Evolutionary conservation across 306 rosid species (phyloP).

Genomic region (Castanea sativa): DNA sequence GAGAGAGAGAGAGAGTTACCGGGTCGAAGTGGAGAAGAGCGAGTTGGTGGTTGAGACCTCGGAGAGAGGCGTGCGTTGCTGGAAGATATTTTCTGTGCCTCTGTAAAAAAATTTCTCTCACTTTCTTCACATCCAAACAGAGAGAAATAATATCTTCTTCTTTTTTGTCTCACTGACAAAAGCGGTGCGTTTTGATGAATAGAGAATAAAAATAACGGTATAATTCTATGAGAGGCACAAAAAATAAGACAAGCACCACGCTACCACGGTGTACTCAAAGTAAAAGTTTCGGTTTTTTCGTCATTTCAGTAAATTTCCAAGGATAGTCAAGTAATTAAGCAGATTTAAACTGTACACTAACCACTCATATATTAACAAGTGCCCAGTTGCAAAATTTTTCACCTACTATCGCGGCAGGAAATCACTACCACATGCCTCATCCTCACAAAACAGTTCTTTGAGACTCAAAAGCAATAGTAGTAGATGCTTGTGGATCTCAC

Average conservation of each 20-base stretch:
- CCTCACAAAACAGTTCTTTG: slow-evolving; percentile 8
- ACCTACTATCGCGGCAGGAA: not conserved
- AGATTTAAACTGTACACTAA: too few species aligned
- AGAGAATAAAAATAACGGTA: too few species aligned
- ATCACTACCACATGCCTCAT: slow-evolving; percentile 34
- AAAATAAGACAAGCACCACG: too few species aligned
- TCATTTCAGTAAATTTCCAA: not conserved
- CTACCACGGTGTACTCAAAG: too few species aligned
- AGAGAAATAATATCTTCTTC: not conserved
- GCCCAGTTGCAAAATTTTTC: not conserved
- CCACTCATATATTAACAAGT: not conserved
- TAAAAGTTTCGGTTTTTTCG: not conserved
- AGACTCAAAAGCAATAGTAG: not conserved
- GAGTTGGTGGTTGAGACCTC: not conserved
- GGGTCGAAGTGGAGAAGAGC: not conserved
- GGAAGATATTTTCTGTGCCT: not conserved
- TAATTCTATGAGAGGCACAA: too few species aligned
- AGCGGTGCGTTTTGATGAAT: too few species aligned
- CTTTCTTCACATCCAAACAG: slow-evolving; percentile 1
- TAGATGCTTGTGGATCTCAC: slow-evolving; percentile 18
- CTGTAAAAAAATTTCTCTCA: not conserved
- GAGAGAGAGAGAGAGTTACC: not conserved
- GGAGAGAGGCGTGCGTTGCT: not conserved
- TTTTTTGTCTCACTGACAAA: not conserved
- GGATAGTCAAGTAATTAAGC: not conserved